Evolutionary conservation across 192 early-diverging fungal genomes (phyloP).

Genomic region (Endogone sp.): DNA sequence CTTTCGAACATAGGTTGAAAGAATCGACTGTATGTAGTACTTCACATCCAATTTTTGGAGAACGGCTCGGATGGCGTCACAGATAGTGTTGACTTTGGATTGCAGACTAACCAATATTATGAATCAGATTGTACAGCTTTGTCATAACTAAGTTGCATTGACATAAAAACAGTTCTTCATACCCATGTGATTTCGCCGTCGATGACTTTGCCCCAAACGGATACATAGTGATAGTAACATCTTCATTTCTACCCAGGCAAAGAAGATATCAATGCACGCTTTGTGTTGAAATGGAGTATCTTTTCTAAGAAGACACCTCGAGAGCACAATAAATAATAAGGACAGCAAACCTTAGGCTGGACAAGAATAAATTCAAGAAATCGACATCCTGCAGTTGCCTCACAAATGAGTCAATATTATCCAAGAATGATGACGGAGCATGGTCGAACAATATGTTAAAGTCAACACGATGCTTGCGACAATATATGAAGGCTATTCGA

Average conservation of each 20-base stretch:
- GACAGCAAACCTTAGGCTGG: constrained; percentile 49
- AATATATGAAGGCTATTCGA: constrained; percentile 71
- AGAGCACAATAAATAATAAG: neutral
- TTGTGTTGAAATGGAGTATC: too few species aligned
- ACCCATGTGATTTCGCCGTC: neutral
- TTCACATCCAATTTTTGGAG: constrained; percentile 49
- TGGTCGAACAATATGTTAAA: constrained; percentile 91
- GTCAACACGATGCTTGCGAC: constrained; percentile 90
- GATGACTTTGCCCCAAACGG: constrained; percentile 24
- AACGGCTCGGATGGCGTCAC: constrained; percentile 58
- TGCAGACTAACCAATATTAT: constrained; percentile 6
- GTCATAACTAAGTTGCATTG: neutral
- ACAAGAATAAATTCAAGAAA: constrained; percentile 87
- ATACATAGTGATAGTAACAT: constrained; percentile 84
- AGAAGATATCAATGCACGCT: too few species aligned
- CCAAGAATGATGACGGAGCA: constrained; percentile 61
- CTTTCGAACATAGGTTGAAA: constrained; percentile 83
- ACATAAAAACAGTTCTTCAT: neutral
- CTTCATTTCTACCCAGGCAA: constrained; percentile 52
- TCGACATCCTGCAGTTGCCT: constrained; percentile 75
- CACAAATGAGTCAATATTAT: constrained; percentile 69
- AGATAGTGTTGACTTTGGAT: constrained; percentile 76
- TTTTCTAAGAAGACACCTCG: too few species aligned
- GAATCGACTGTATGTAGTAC: constrained; percentile 70
- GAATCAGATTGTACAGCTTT: neutral